These are phyloP conservation scores for Henningerozyma blattae DNA, from an alignment of 805 yeast genomes.

Conservation along the genomic window DNA sequence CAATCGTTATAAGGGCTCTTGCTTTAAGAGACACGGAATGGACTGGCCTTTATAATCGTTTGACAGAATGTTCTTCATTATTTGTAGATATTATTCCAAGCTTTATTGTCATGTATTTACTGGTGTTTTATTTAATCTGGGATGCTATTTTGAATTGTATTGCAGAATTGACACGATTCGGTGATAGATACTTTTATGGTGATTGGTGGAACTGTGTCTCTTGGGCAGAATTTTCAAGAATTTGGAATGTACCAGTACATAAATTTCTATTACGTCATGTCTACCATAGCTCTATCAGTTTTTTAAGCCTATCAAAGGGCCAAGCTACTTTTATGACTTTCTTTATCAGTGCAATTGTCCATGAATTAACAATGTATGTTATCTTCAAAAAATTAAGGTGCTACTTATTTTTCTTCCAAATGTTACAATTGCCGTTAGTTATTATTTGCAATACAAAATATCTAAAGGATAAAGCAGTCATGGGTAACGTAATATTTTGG, in stretches of 20 bases:
- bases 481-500: conserved; percentile 86
- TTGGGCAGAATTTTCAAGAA: conserved; percentile 87
- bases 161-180: conserved; percentile 79
- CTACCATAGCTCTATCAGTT: conserved; percentile 79
- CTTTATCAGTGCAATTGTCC: conserved; percentile 68
- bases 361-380: conserved; percentile 87
- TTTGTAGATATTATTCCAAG: conserved; percentile 70
- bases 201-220: conserved; percentile 96
- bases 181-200: conserved; percentile 86
- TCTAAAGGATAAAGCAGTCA: conserved; percentile 40
- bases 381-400: conserved; percentile 73
- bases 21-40: conserved; percentile 30
- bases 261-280: conserved; percentile 83
- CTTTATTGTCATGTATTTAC: conserved; percentile 59
- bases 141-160: conserved; percentile 82
- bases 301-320: conserved; percentile 48
- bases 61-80: conserved; percentile 21
- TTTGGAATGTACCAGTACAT: conserved; percentile 94
- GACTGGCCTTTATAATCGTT: conserved; percentile 12
- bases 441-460: conserved; percentile 46
- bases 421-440: conserved; percentile 78
- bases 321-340: conserved; percentile 73
- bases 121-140: conserved; percentile 88
- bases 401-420: conserved; percentile 67
- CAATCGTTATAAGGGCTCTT: conserved; percentile 51